A percentile compares a stretch with the other conserved stretches of the same genome.
Evolutionary conservation across 352 stramenopile genomes (phyloP).

Genomic region (Peronospora destructor): DNA sequence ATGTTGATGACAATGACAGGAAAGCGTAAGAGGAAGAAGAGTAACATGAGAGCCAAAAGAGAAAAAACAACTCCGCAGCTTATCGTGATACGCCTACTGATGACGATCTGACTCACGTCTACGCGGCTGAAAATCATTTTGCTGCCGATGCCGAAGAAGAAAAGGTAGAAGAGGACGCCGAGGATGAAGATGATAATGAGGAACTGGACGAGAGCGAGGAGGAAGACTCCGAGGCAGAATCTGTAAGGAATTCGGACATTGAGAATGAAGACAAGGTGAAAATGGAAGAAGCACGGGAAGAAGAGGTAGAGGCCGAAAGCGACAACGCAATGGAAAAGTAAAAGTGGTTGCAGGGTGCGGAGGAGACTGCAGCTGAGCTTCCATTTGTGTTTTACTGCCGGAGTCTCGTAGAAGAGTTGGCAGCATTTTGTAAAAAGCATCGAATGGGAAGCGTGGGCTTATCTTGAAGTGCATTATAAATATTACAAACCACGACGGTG

Average conservation of each 20-base stretch:
- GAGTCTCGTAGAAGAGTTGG: too few relatives aligned
- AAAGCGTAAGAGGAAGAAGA: constrained; percentile 42
- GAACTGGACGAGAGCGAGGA: constrained; percentile 39
- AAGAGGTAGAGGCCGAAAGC: constrained; percentile 78
- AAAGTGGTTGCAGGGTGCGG: too few relatives aligned
- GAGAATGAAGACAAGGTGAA: constrained; percentile 28
- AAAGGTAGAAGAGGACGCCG: constrained; percentile 48
- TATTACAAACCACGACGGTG: too few relatives aligned
- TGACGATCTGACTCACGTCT: constrained; percentile 87
- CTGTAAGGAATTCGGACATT: constrained; percentile 24
- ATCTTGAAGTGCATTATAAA: too few relatives aligned
- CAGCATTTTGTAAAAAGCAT: too few relatives aligned
- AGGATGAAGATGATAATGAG: constrained; percentile 50
- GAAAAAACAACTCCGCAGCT: constrained; percentile 44
- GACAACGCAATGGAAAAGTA: too few relatives aligned
- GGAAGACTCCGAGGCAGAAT: constrained; percentile 32
- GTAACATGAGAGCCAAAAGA: constrained; percentile 41
- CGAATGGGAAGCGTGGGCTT: too few relatives aligned
- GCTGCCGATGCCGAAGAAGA: constrained; percentile 39
- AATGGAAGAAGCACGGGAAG: constrained; percentile 42
- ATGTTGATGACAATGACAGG: constrained; percentile 59
- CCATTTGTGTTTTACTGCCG: too few relatives aligned
- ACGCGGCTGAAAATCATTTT: constrained; percentile 61
- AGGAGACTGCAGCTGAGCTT: too few relatives aligned
- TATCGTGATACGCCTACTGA: constrained; percentile 79